Base-by-base conservation (phyloP, 2,329 filamentous ascomycete species). In the Colletotrichum gloeosporioides region DNA sequence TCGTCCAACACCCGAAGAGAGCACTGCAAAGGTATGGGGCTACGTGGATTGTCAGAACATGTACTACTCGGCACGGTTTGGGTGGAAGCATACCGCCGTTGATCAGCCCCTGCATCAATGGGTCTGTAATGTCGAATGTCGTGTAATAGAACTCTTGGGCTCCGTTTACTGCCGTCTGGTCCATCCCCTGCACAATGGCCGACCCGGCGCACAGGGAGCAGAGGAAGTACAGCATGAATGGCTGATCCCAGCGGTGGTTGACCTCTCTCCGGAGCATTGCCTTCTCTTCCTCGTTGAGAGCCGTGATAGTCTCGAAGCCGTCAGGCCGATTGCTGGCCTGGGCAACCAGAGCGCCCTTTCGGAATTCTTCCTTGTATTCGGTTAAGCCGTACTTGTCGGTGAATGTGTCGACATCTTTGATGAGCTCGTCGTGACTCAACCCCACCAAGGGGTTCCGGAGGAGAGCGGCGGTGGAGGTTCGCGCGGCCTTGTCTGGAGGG, bases 101-200 rank as follows among this genome's bases (percentile, higher is more conserved):
- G 10, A 90, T 85, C 6, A 92, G 86, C 4, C 90, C 92, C 13
- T 87, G 81, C 44, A 93, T 83, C 89, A 16, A 78, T 68, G 22
- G 85, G 85, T 75, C 88, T 81, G 25, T 84, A 75, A 85, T 82
- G 0, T 77, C 18, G 16, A 85, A 84, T 8, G 83, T 82, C 0
- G 68, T 10, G 12, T 83, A 84, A 59, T 84, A 84, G 13, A 81
- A 84, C 85, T 85, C 78, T 84, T 69, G n/a, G 4, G 91, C 92
- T 49, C 92, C 92, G 75, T 93, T 92, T 64, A 92, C 91, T 4
- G 92, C 92, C 0, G 91, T 92, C 81, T 93, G 90, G 80, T 93
- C 91, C 90, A 93, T 92, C 78, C 92, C 92, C 79, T 93, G 92
- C 8, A 76, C 74, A 9, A 62, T n/a, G n/a, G 34, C 36, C 8